Conservation (phyloP, 768 basidiomycete genomes). For the Amanita rubescens region DNA sequence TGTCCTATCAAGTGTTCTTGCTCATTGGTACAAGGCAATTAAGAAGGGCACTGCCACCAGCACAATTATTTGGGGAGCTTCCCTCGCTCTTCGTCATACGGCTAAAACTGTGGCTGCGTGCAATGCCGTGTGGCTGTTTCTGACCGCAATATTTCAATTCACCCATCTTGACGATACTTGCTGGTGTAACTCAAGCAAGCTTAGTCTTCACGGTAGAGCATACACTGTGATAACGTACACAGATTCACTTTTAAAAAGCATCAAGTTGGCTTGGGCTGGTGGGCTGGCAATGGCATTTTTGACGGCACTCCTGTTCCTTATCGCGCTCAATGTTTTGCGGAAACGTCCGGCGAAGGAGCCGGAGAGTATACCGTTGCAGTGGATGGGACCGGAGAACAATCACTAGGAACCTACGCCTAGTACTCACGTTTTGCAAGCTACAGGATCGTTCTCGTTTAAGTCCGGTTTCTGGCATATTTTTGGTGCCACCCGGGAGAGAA, state of each 20-base stretch:
- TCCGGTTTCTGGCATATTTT: no score
- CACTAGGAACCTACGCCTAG: no score
- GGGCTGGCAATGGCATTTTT: neutral
- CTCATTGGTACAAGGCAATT: slow-evolving; percentile 16
- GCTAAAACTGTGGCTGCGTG: slow-evolving; percentile 17
- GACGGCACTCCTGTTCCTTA: neutral
- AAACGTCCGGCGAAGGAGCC: neutral
- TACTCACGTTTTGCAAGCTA: no score
- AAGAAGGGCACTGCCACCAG: neutral
- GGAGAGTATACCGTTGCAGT: neutral
- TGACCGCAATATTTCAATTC: slow-evolving; percentile 21
- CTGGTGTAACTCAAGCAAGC: slow-evolving; percentile 20
- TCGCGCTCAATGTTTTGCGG: neutral
- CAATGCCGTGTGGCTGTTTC: slow-evolving; percentile 19
- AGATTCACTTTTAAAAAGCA: neutral
- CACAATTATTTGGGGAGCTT: neutral
- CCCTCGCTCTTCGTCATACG: slow-evolving; percentile 15
- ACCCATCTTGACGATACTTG: slow-evolving; percentile 18
- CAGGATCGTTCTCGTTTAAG: no score
- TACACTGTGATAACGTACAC: slow-evolving; percentile 17
- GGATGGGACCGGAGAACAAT: no score
- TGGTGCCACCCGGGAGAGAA: no score
- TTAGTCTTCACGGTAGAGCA: slow-evolving; percentile 12
- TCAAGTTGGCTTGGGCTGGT: neutral
- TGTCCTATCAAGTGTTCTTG: slow-evolving; percentile 17